Conservation (phyloP, 352 stramenopile species). For the Globisporangium nodosum region DNA sequence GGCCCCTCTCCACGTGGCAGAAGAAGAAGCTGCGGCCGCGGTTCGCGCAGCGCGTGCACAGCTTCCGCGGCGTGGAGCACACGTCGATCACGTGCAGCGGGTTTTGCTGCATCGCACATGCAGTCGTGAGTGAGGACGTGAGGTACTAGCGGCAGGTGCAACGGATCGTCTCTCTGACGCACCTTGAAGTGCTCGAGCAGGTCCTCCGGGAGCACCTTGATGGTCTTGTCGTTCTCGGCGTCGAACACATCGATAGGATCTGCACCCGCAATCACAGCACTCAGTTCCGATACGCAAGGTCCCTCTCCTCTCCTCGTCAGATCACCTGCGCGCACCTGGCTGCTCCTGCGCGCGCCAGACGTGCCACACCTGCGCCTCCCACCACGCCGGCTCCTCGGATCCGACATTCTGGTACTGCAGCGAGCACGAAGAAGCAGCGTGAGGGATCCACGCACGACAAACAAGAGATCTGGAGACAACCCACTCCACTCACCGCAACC, state of each 20-base stretch:
- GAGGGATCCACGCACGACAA: not conserved
- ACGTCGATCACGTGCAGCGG: constrained; percentile 75
- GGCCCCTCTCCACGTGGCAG: constrained; percentile 69
- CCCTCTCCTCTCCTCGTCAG: not conserved
- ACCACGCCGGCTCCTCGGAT: constrained; percentile 61
- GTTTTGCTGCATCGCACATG: constrained; percentile 29
- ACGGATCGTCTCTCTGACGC: not conserved
- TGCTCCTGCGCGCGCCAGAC: constrained; percentile 61
- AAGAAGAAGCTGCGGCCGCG: constrained; percentile 43
- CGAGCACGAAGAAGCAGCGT: not conserved
- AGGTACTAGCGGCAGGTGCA: too few species aligned
- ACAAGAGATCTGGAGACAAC: not conserved
- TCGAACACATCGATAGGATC: constrained; percentile 53
- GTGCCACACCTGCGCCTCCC: constrained; percentile 85
- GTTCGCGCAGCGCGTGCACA: constrained; percentile 40
- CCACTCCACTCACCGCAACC: constrained; percentile 40
- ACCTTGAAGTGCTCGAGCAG: constrained; percentile 58
- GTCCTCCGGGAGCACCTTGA: constrained; percentile 38
- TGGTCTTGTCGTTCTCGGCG: constrained; percentile 27
- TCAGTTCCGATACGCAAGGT: not conserved
- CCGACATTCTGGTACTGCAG: constrained; percentile 65
- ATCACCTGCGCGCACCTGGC: constrained; percentile 23
- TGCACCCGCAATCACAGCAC: constrained; percentile 7
- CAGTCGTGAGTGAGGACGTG: not conserved
- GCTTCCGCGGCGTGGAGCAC: constrained; percentile 25